Base-by-base conservation (phyloP, 2,329 filamentous ascomycete genomes). In the Calonectria pauciramosa region DNA sequence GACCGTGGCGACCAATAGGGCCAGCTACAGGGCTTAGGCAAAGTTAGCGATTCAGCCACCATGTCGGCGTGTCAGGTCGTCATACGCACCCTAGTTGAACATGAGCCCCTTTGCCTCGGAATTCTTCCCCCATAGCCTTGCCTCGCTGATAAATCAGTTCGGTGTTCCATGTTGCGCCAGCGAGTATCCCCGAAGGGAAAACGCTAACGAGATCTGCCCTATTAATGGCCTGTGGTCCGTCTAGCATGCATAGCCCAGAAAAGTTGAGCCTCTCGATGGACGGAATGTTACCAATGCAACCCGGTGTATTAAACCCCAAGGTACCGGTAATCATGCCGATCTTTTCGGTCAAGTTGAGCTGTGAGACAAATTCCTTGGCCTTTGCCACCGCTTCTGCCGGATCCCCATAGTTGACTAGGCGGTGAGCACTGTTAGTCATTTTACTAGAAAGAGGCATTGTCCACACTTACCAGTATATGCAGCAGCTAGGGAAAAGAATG, bases 1-100 rank as follows among this genome's bases (percentile, higher is more conserved):
- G 80, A 5, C 85, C 85, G 36, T 82, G 82, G 65, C 84, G 80
- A 20, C 85, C 86, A 20, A 87, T 79, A 16, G 86, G 84, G 7
- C 84, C 84, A 16, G 65, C 49, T 54, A 54, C 49, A 30, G 65
- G 65, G 3, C 65, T 68, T n/a, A 23, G 1, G 14, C 23, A 16
- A 14, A 5, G 52, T 68, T 20, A 68, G 51, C 30, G 9, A 23
- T 7, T 0, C 34, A 41, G 20, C 3, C 30, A 23, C 16, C 3
- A 18, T 11, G 20, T 18, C 11, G 0, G 8, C 3, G 34, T 20
- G 66, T 20, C 10, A 11, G 1, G 26, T 10, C 2, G 28, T 28
- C n/a, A 11, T 59, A 49, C 51, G 36, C 66, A 49, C 51, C 51
- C 66, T 9, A 68, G 44, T 47, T 59, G 51, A 34, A 68, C 36